Conservation (phyloP, 495 filamentous ascomycete species). For the Talaromyces trachyspermus region DNA sequence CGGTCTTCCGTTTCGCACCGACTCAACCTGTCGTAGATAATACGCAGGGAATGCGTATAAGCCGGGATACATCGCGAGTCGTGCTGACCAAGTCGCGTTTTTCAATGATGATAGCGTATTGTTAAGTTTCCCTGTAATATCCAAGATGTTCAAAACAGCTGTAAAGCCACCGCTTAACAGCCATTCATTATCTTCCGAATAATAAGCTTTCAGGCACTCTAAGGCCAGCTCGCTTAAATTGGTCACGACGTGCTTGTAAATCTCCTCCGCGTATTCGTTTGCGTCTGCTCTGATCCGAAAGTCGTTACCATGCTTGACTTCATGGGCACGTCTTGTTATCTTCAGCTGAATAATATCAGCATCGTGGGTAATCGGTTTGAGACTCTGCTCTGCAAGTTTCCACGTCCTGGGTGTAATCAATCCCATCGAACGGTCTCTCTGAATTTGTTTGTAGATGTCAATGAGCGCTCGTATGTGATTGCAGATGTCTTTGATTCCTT, state of each 20-base stretch:
- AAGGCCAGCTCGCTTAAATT: constrained; percentile 14
- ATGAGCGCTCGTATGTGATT: neutral
- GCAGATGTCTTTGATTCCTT: neutral
- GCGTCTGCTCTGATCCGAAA: neutral
- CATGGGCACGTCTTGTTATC: neutral
- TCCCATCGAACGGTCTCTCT: neutral
- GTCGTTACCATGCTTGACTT: neutral
- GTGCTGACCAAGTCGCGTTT: neutral
- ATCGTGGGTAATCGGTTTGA: neutral
- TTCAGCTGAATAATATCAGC: neutral
- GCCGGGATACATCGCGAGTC: neutral
- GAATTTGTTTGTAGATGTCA: neutral
- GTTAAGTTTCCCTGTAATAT: neutral
- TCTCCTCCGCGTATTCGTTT: neutral
- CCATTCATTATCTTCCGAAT: constrained; percentile 1
- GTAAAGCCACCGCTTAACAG: constrained; percentile 3
- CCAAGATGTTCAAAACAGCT: neutral
- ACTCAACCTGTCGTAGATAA: neutral
- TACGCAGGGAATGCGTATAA: neutral
- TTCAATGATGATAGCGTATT: neutral
- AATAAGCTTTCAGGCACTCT: constrained; percentile 18
- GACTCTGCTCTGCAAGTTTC: neutral
- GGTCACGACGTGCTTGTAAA: constrained; percentile 13
- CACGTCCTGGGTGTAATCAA: neutral
- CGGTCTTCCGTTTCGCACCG: neutral